Evolutionary conservation across 805 yeast species (phyloP), one percentile per base, ranked within the genome.

Genomic region (Wickerhamomyces chambardii): DNA sequence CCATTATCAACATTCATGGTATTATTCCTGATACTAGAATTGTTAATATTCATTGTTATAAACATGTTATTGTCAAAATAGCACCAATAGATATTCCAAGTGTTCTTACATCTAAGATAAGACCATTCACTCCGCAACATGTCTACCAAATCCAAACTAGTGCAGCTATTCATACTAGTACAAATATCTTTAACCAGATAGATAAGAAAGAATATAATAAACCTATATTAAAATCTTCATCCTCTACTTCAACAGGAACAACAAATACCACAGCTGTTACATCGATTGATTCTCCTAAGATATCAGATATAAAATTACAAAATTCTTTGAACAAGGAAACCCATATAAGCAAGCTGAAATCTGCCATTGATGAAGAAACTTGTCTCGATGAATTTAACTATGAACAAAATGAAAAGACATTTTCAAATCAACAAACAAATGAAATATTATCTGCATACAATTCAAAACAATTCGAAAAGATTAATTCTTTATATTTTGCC

Each of bases 401-500:
- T 59, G 61, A 42, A 35, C 50, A 37, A 35, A 41, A 39, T 22
- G 54, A 48, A 12, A 40, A 42, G 6, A 56, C 60, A 3, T 63
- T 56, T 35, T 36, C 58, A 11, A 32, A 45, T 1, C 53, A 57
- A 15, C 62, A 58, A 29, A 43, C 49, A 4, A 33, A 40, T 2
- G 54, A 61, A 40, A 64, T 64, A 19, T 37, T 46, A 14, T 34
- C 29, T 7, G 55, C 59, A 15, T 51, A 43, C 33, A 39, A 43
- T 6, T 15, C 36, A 2, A 47, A 53, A 12, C 54, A 63, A 28
- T 55, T 44, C 34, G 55, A 64, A 38, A 55, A 48, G 36, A 57
- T 64, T 26, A 58, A 63, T 36, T 52, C 69, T 0, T 38, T 61
- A 6, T 65, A 63, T 35, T 59, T 60, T 46, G 53, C 70, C 2